Base-by-base conservation (phyloP, 306 rosid species). In the Oemleria cerasiformis region DNA sequence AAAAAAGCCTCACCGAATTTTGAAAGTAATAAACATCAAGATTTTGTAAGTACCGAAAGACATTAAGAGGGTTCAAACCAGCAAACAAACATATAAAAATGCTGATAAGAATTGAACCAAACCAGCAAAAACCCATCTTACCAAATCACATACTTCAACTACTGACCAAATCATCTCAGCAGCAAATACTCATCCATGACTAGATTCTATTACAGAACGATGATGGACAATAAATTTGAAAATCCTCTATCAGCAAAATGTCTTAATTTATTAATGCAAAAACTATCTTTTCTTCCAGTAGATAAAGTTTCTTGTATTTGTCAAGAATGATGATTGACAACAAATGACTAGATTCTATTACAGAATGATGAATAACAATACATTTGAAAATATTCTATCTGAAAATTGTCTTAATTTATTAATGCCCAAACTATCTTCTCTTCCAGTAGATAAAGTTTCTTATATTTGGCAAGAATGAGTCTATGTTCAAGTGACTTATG, bases 391-490 rank as follows among this genome's bases (percentile, higher is more conserved):
- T 68, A 38, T 7, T 0, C 49, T 19, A 65, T 25, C 54, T n/a
- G 44, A 43, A 17, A 7, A 15, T 19, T 19, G 48, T 38, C 47
- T 38, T 20, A 43, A 8, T 75, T 12, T 10, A 66, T 38, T 49
- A 42, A 39, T 8, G 10, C 13, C 10, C 11, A 9, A 68, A 13
- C 15, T 9, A 7, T 40, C 38, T 44, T 48, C 13, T 44, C 63
- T 58, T 58, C 53, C 38, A 55, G 54, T 44, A 47, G 16, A 65
- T 66, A 65, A 14, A 12, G 6, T 21, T 67, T 53, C 67, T 19
- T 47, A n/a, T 60, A 7, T 34, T 14, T 5, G 69, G 19, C 21
- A 50, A 4, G 49, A 5, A 67, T 25, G 6, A 67, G 49, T 48
- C 30, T 17, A 23, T 38, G 17, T 50, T 20, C 58, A 45, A 67